phyloP scores from a whole-genome alignment of 805 yeast species.

The Monosporozyma siamensis region DNA sequence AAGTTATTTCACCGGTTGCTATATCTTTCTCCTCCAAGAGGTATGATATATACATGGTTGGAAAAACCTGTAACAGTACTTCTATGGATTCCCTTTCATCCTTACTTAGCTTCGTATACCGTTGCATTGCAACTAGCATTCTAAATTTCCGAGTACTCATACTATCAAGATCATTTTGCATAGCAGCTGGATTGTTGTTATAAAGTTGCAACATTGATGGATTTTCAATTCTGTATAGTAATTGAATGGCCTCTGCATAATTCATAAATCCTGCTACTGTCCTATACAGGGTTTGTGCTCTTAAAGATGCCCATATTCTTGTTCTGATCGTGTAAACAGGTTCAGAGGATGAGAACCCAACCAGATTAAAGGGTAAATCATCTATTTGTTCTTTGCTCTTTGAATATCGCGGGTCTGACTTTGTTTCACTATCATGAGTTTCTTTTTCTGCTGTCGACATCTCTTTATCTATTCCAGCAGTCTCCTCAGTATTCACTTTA shows the following conservation, averaged over 20 bases:
- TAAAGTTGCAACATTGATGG: slow-evolving; percentile 41
- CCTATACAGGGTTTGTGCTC: slow-evolving; percentile 76
- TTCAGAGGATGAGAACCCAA: slow-evolving; percentile 62
- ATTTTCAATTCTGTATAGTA: slow-evolving; percentile 59
- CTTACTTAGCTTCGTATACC: slow-evolving; percentile 53
- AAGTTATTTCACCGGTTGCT: slow-evolving; percentile 23
- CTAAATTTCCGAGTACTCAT: slow-evolving; percentile 75
- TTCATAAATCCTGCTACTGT: slow-evolving; percentile 81
- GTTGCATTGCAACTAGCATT: slow-evolving; percentile 81
- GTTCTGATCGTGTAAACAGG: slow-evolving; percentile 61
- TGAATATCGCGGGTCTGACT: neutral
- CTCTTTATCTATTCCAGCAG: too few relatives aligned
- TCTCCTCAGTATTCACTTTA: too few relatives aligned
- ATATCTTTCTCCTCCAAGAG: slow-evolving; percentile 37
- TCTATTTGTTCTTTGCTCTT: slow-evolving; percentile 35
- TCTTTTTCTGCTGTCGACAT: neutral
- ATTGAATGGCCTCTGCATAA: slow-evolving; percentile 61
- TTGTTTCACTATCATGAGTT: neutral
- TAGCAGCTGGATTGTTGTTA: slow-evolving; percentile 41
- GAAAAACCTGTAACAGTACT: slow-evolving; percentile 61
- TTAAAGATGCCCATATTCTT: slow-evolving; percentile 76
- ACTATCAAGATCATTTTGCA: slow-evolving; percentile 55
- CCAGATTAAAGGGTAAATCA: slow-evolving; percentile 60
- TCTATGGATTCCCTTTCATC: slow-evolving; percentile 63
- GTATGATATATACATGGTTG: slow-evolving; percentile 50